Conservation (phyloP, 345 rosid genomes). For the Cardiospermum halicacabum region DNA sequence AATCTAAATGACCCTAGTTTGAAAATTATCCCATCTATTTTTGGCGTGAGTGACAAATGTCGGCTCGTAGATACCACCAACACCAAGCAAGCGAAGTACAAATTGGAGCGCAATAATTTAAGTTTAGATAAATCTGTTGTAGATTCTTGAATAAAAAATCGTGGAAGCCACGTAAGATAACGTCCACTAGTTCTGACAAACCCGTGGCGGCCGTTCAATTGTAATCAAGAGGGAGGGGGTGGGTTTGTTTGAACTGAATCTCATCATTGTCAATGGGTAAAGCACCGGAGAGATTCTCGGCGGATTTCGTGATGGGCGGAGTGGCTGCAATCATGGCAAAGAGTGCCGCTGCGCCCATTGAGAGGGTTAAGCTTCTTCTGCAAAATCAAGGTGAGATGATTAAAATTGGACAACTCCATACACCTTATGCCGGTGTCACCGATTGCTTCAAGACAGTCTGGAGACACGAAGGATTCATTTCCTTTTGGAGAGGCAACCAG, state of each 20-base stretch:
- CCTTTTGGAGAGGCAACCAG: conserved; percentile 97
- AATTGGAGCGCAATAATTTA: no score
- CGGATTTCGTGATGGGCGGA: conserved; percentile 80
- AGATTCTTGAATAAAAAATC: no score
- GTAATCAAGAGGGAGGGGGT: no score
- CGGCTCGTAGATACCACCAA: no score
- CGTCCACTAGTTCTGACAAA: no score
- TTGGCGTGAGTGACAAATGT: no score
- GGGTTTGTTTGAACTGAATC: no score
- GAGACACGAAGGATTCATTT: conserved; percentile 73
- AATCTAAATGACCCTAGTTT: no score
- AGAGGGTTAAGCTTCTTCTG: conserved; percentile 86
- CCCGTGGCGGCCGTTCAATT: no score
- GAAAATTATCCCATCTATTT: no score
- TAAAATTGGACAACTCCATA: conserved; percentile 62
- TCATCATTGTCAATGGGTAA: conserved; percentile 8
- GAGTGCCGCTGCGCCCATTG: conserved; percentile 86
- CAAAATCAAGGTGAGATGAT: conserved; percentile 95
- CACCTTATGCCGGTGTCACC: conserved; percentile 56
- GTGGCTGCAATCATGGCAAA: conserved; percentile 69
- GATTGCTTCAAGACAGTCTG: conserved; percentile 74
- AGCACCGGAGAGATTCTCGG: conserved; percentile 60
- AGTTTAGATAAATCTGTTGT: no score
- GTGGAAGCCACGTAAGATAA: neutral
- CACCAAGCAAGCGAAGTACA: no score